Evolutionary conservation across 768 basidiomycete genomes (phyloP), one percentile per base, ranked within the genome.

Genomic region (Collybiopsis luxurians): DNA sequence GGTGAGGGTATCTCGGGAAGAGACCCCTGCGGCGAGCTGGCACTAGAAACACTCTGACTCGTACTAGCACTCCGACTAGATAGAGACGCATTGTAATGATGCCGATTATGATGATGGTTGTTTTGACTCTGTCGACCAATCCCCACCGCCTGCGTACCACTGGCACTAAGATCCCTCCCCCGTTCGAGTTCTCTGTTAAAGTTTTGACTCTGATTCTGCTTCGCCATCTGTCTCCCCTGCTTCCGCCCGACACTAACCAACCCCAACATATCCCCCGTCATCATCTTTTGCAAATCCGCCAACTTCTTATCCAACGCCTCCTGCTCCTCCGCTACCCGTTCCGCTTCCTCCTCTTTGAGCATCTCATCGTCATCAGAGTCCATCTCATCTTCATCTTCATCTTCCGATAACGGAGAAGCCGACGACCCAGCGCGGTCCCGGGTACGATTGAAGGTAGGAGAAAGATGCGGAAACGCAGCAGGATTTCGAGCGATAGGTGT

Each of bases 1-100:
- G 87, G 85, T 0, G 90, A 92, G 0, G 90, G 85, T 24, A 93
- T 91, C 15, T 89, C 89, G 1, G 89, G 89, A 34, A 91, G 88
- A 0, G 91, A 93, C 17, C 85, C 86, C 46, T 81, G 87, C 1
- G 86, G 86, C 19, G 91, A 92, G 59, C 83, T 82, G 12, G 83
- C 73, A 66, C 87, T 88, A 3, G 90, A 90, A 9, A 89, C 75
- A 63, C 89, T 91, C 58, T 87, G 87, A 59, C 87, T 87, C 30
- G 48, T 49, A 31, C 48, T 34, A 21, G 79, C 75, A 63, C 81
- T 81, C 59, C 73, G 75, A 63, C 76, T 83, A 44, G 79, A 82
- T 21, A 77, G 76, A 28, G 48, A 49, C 28, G 48, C 48, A 19
- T 49, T 49, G 28, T 31, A 49, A 49, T 19, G 46, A 7, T 48